Evolutionary conservation across 805 yeast genomes (phyloP).

Genomic region (Saturnispora sekii): DNA sequence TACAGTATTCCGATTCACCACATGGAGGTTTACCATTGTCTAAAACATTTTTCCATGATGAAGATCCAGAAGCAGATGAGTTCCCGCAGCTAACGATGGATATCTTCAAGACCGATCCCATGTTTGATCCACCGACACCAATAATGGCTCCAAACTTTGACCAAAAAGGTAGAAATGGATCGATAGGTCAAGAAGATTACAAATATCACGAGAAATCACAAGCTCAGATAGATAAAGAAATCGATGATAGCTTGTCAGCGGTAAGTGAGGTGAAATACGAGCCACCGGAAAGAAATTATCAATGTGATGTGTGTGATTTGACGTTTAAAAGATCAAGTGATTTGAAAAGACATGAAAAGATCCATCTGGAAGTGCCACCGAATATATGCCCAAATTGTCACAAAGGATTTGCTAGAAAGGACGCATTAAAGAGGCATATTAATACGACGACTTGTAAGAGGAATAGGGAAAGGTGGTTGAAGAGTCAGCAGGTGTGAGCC

Average conservation of each 20-base stretch:
- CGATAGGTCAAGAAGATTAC: no score
- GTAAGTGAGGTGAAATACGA: constrained; percentile 17
- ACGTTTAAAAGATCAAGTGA: constrained; percentile 61
- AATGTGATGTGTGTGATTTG: constrained; percentile 52
- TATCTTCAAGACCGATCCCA: not conserved
- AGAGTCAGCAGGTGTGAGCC: no score
- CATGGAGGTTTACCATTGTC: constrained; percentile 42
- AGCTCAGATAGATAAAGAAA: no score
- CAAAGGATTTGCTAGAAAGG: constrained; percentile 77
- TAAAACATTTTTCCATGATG: not conserved
- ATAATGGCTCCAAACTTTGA: not conserved
- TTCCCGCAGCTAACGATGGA: constrained; percentile 1
- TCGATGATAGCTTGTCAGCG: no score
- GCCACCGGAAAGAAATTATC: constrained; percentile 20
- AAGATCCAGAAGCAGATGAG: not conserved
- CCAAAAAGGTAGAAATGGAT: no score
- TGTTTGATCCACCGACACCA: not conserved
- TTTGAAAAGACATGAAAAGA: constrained; percentile 65
- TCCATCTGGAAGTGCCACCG: constrained; percentile 62
- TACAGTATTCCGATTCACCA: constrained; percentile 50
- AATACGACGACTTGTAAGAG: constrained; percentile 69
- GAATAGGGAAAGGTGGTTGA: constrained; percentile 45
- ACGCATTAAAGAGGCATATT: constrained; percentile 67
- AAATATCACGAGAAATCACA: no score
- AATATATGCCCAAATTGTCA: constrained; percentile 69